Evolutionary conservation across 108 stramenopile genomes (phyloP).

Genomic region (Fistulifera solaris): DNA sequence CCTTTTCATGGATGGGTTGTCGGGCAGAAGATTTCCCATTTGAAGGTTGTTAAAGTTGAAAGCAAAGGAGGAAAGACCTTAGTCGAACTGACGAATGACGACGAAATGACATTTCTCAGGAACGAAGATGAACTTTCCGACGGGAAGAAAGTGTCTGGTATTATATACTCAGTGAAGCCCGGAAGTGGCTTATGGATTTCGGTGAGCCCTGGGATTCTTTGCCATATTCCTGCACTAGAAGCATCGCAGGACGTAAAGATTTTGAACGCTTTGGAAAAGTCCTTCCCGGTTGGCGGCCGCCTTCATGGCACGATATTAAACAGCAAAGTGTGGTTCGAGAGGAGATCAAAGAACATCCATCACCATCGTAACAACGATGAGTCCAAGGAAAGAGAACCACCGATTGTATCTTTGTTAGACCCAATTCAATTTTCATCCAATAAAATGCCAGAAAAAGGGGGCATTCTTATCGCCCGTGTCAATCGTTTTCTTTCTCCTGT

Average conservation of each 20-base stretch:
- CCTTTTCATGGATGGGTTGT: conserved; percentile 63
- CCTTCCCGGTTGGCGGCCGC: conserved; percentile 44
- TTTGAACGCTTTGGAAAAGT: conserved; percentile 43
- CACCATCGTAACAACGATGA: conserved; percentile 17
- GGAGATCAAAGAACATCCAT: conserved; percentile 11
- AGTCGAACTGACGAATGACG: conserved; percentile 40
- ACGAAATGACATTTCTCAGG: background rate
- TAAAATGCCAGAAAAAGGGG: conserved; percentile 44
- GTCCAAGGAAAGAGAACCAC: background rate
- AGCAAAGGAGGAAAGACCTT: conserved; percentile 30
- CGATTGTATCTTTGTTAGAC: background rate
- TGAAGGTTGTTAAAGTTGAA: conserved; percentile 45
- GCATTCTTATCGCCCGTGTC: conserved; percentile 58
- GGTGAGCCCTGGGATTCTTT: conserved; percentile 50
- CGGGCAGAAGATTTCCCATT: conserved; percentile 33
- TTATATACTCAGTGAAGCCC: conserved; percentile 36
- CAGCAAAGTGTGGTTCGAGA: conserved; percentile 17
- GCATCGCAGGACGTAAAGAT: conserved; percentile 40
- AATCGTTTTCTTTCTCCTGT: conserved; percentile 22
- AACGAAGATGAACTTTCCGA: conserved; percentile 29
- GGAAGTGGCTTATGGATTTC: conserved; percentile 52
- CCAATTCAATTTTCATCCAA: background rate
- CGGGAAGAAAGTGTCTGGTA: conserved; percentile 40
- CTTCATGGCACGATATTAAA: conserved; percentile 55
- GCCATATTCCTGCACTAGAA: conserved; percentile 68